Evolutionary conservation across 805 yeast species (phyloP).

Genomic region (Yarrowia yakushimensis): DNA sequence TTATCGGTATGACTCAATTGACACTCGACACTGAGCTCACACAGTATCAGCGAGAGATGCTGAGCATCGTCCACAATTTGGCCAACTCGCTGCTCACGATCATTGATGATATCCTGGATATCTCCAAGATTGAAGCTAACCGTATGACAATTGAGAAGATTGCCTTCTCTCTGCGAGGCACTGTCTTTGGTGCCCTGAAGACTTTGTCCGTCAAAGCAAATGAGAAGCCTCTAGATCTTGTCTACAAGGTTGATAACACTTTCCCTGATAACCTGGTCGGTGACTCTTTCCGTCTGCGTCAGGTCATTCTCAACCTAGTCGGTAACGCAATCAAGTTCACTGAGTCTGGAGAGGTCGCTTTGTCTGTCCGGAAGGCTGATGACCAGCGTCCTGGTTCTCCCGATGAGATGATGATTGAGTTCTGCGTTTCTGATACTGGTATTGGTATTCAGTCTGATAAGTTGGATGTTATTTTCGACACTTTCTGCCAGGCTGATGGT

Average conservation of each 20-base stretch:
- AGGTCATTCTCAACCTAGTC: slow-evolving; percentile 78
- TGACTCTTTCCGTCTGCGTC: slow-evolving; percentile 83
- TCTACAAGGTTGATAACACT: slow-evolving; percentile 78
- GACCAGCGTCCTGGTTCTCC: slow-evolving; percentile 38
- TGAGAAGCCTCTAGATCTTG: slow-evolving; percentile 75
- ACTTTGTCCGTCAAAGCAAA: slow-evolving; percentile 87
- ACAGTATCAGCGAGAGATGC: slow-evolving; percentile 89
- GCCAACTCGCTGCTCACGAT: slow-evolving; percentile 83
- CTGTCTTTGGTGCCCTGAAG: slow-evolving; percentile 85
- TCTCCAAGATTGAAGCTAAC: slow-evolving; percentile 89
- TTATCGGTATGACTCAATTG: slow-evolving; percentile 87
- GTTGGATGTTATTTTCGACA: slow-evolving; percentile 79
- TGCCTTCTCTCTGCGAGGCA: slow-evolving; percentile 79
- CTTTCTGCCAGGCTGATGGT: slow-evolving; percentile 92
- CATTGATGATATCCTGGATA: slow-evolving; percentile 86
- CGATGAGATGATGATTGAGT: slow-evolving; percentile 61
- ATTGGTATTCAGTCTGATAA: slow-evolving; percentile 86
- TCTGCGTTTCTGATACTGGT: slow-evolving; percentile 87
- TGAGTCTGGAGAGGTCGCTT: slow-evolving; percentile 73
- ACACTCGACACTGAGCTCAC: slow-evolving; percentile 85
- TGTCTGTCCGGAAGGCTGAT: slow-evolving; percentile 61
- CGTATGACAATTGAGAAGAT: slow-evolving; percentile 90
- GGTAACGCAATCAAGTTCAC: slow-evolving; percentile 92
- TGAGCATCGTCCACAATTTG: slow-evolving; percentile 80
- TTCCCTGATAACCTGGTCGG: slow-evolving; percentile 86